phyloP scores from a whole-genome alignment of 345 rosid genomes.

The Kernera saxatilis region DNA sequence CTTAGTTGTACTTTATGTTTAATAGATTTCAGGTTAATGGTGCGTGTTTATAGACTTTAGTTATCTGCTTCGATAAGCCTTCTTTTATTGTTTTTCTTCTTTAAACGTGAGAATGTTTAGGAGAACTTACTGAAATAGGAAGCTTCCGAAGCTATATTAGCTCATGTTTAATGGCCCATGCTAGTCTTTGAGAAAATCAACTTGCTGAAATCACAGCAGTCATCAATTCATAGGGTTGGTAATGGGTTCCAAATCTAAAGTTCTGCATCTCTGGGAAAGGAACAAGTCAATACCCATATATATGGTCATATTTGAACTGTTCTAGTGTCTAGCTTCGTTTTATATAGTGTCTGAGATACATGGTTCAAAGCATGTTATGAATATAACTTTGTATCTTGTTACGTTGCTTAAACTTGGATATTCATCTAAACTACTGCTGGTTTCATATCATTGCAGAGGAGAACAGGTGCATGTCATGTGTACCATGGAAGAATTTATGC shows the following conservation, averaged over 20 bases:
- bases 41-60: neutral
- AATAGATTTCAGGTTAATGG: neutral
- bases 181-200: slow-evolving; percentile 6
- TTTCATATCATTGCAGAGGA: slow-evolving; percentile 51
- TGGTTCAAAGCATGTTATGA: slow-evolving; percentile 3
- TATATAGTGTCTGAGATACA: neutral
- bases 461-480: slow-evolving; percentile 85
- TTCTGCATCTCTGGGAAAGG: neutral
- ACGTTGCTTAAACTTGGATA: slow-evolving; percentile 21
- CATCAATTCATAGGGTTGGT: neutral
- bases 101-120: neutral
- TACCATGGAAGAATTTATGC: slow-evolving; percentile 81
- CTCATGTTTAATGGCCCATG: neutral
- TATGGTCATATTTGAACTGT: neutral
- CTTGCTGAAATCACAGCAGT: neutral
- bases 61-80: slow-evolving; percentile 7
- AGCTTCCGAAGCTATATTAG: neutral
- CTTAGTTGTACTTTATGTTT: neutral
- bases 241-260: neutral
- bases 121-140: slow-evolving; percentile 11
- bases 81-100: neutral
- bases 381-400: slow-evolving; percentile 5
- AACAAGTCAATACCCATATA: neutral
- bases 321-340: neutral
- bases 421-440: slow-evolving; percentile 25